Evolutionary conservation across 2,329 filamentous ascomycete genomes (phyloP), one percentile per base, ranked within the genome.

Genomic region (Sporothrix phasma): DNA sequence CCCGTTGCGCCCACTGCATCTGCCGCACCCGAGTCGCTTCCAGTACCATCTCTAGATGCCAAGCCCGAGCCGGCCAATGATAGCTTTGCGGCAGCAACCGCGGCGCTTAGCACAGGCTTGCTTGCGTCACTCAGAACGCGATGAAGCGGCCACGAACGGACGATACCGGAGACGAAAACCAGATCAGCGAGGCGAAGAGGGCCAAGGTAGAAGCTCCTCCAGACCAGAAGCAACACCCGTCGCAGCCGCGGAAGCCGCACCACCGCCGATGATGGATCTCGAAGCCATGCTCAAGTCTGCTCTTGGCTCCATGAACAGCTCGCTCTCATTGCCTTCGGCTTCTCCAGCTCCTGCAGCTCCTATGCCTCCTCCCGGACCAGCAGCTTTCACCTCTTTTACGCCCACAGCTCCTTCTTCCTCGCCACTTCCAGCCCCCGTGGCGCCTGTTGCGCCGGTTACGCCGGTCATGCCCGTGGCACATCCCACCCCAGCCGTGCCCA

Each of bases 211-310:
- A 71, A 29, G 62, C 66, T 3, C 34, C 63, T 2, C 46, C 56
- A 0, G 64, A 39, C 22, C 54, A 6, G 41, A 61, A 29, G 29
- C 58, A n/a, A 37, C 49, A 26, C 37, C 51, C 22, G 3, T 46
- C 3, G 47, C 46, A 31, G 11, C 37, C 11, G 10, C 43, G 1
- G 29, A 29, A 51, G 19, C 10, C 6, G 24, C 43, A 5, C 8
- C 53, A 19, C 41, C 41, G 45, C 56, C 46, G 8, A 37, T 37
- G 5, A 66, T 69, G 49, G 72, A 74, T 61, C 67, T 74, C n/a
- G 71, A 67, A 1, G 69, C 69, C 24, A 69, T 73, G 66, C 67
- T 74, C 22, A 68, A 71, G 66, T 69, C 68, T 47, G 73, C 72
- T 3, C 69, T 74, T 22, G 72, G 69, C 17, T 67, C 66, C 1